A percentile compares a stretch with the other conserved stretches of the same genome.
Conservation (phyloP, 1,139 yeast genomes). For the Yamadazyma mexicana region DNA sequence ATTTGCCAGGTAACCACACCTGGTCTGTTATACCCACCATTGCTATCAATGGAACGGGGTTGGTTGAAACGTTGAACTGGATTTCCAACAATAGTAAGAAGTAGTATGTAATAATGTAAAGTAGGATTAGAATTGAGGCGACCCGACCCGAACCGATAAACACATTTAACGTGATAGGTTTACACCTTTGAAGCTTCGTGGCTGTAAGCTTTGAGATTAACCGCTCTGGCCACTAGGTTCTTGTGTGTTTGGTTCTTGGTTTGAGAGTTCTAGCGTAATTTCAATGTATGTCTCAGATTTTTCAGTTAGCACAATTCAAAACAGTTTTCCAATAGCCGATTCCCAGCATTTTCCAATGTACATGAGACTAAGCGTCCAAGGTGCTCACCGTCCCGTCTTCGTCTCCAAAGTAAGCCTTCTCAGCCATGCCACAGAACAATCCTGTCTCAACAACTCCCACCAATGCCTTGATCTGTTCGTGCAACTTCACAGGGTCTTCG, state of each 20-base stretch:
- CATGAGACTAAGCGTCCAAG: too few species aligned
- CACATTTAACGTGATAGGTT: too few species aligned
- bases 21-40: slow-evolving; percentile 80
- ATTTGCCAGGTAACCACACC: slow-evolving; percentile 55
- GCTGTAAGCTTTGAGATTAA: too few species aligned
- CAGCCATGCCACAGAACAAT: slow-evolving; percentile 70
- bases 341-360: too few species aligned
- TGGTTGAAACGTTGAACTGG: slow-evolving; percentile 76
- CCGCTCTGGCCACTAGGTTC: too few species aligned
- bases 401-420: slow-evolving; percentile 86
- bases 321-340: too few species aligned
- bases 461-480: slow-evolving; percentile 63
- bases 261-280: too few species aligned
- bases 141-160: too few species aligned
- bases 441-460: slow-evolving; percentile 99
- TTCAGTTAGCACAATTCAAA: too few species aligned
- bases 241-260: too few species aligned
- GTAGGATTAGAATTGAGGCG: background rate
- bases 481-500: slow-evolving; percentile 58
- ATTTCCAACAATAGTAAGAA: slow-evolving; percentile 59
- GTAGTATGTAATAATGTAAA: slow-evolving; percentile 1
- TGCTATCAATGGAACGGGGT: slow-evolving; percentile 74
- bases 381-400: slow-evolving; percentile 60
- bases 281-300: too few species aligned
- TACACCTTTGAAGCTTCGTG: background rate